These are phyloP conservation scores for Diophrys sp. DNA, from an alignment of 73 alveolate species.

Conservation along the genomic window DNA sequence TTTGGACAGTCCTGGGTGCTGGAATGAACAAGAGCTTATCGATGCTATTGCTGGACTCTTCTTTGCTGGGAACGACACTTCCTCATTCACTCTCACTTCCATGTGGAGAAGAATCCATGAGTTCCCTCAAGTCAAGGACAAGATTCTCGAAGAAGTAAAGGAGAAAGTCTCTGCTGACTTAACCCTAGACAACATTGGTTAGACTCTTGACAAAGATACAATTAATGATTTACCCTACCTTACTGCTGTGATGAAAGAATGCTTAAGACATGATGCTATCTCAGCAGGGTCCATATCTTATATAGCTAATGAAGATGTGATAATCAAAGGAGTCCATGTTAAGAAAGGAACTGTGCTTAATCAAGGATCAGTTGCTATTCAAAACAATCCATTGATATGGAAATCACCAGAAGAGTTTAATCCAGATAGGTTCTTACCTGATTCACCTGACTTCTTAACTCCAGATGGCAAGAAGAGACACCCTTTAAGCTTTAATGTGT, in stretches of 20 bases:
- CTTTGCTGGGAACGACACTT: no score
- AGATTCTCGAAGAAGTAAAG: no score
- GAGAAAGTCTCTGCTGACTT: no score
- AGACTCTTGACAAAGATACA: background rate
- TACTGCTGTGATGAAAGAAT: slow-evolving; percentile 1
- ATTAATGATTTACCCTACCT: slow-evolving; percentile 9
- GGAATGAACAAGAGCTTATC: no score
- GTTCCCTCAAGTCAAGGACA: no score
- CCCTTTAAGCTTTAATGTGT: slow-evolving; percentile 16
- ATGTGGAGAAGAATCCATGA: no score
- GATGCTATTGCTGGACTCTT: no score
- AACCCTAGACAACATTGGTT: background rate
- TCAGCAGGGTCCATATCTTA: slow-evolving; percentile 10
- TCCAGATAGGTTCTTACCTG: slow-evolving; percentile 37
- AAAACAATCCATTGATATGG: slow-evolving; percentile 5
- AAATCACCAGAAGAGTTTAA: slow-evolving; percentile 15
- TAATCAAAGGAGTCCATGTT: no score
- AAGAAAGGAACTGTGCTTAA: background rate
- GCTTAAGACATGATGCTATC: slow-evolving; percentile 8
- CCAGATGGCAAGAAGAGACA: no score
- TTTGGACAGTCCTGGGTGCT: no score
- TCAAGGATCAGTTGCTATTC: background rate
- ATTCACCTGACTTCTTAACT: slow-evolving; percentile 23
- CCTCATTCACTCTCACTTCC: no score
- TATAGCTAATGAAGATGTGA: no score